A percentile compares a stretch with the other conserved stretches of the same genome.
These are phyloP conservation scores for Plasmodium gonderi DNA, from an alignment of 169 alveolate species.

Conservation along the genomic window DNA sequence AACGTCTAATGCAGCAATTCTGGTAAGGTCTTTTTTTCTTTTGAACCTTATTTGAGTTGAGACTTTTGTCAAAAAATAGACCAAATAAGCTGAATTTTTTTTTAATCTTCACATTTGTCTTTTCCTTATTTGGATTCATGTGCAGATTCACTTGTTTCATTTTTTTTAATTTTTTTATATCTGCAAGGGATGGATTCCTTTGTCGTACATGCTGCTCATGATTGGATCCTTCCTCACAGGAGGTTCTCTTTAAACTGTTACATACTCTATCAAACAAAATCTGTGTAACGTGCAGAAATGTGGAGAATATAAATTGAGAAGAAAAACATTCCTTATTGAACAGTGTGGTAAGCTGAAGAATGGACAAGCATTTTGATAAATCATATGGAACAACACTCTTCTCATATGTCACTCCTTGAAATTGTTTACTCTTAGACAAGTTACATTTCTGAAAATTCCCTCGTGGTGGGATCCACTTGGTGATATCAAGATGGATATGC, in stretches of 20 bases:
- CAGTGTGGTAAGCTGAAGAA: neutral
- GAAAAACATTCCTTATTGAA: neutral
- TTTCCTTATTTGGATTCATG: neutral
- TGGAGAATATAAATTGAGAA: neutral
- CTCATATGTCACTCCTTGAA: neutral
- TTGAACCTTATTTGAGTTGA: neutral
- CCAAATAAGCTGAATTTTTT: slow-evolving; percentile 38
- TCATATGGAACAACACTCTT: slow-evolving; percentile 2
- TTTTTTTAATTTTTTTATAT: neutral
- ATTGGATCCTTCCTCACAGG: neutral
- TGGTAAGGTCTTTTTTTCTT: neutral
- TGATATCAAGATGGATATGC: neutral
- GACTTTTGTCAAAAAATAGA: neutral
- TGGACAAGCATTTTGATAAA: slow-evolving; percentile 2
- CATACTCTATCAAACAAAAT: neutral
- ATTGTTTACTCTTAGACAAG: neutral
- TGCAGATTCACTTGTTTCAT: neutral
- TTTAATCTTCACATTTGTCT: slow-evolving; percentile 1
- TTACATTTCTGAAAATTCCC: neutral
- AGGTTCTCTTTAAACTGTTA: neutral
- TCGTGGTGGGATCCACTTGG: neutral
- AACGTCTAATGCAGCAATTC: neutral
- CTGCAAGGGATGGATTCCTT: neutral
- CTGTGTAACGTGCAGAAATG: slow-evolving; percentile 14
- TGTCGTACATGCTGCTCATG: neutral